Conservation (phyloP, 2,329 filamentous ascomycete genomes). For the Trichoderma guizhouense region DNA sequence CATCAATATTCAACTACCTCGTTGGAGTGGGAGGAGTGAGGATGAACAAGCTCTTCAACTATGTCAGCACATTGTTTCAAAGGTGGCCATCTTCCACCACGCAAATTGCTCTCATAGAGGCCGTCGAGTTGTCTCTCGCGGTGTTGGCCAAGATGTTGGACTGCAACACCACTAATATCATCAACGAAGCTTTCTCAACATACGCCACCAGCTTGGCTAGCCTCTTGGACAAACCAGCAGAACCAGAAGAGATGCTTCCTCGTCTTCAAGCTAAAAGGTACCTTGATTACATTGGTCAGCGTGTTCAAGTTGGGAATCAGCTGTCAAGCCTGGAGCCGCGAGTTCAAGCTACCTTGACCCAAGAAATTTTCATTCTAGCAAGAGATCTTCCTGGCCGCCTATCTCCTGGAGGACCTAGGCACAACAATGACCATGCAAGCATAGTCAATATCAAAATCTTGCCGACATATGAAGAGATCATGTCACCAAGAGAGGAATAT, state of each 20-base stretch:
- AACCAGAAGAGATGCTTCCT: conserved; percentile 25
- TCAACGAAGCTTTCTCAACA: conserved; percentile 24
- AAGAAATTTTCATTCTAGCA: conserved; percentile 30
- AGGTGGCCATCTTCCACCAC: conserved; percentile 18
- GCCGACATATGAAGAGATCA: conserved; percentile 48
- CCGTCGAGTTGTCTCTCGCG: conserved; percentile 29
- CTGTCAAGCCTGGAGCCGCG: conserved; percentile 20
- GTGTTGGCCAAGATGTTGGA: conserved; percentile 36
- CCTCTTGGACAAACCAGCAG: conserved; percentile 20
- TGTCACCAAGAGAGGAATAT: conserved; percentile 41
- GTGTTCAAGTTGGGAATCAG: conserved; percentile 30
- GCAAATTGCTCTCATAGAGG: conserved; percentile 22
- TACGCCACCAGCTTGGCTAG: conserved; percentile 24
- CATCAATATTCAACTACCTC: conserved; percentile 34
- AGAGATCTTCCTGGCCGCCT: conserved; percentile 35
- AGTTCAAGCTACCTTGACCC: conserved; percentile 15
- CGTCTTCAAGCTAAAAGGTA: conserved; percentile 31
- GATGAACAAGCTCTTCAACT: conserved; percentile 33
- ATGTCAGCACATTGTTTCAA: conserved; percentile 27
- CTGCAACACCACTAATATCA: conserved; percentile 35
- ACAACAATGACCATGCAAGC: conserved; percentile 49
- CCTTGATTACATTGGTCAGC: conserved; percentile 31
- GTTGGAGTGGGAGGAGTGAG: conserved; percentile 33
- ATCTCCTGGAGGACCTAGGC: conserved; percentile 34
- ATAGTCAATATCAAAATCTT: conserved; percentile 48